phyloP scores from a whole-genome alignment of 2,329 filamentous ascomycete genomes.

The Huntiella moniliformis region DNA sequence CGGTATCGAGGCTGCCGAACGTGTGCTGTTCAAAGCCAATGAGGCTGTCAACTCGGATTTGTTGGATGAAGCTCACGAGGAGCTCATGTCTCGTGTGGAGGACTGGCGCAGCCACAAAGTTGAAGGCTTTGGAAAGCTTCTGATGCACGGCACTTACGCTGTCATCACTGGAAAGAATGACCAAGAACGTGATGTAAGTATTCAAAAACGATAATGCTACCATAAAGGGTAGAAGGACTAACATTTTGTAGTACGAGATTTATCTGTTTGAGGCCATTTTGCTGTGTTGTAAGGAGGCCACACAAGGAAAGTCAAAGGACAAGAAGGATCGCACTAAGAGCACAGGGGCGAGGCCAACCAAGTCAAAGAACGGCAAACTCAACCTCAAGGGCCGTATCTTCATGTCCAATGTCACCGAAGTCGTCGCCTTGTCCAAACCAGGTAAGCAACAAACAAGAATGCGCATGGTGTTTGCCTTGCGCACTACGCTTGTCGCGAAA shows the following conservation, averaged over 20 bases:
- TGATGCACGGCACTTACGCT: constrained; percentile 78
- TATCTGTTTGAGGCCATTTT: constrained; percentile 93
- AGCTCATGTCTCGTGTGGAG: constrained; percentile 67
- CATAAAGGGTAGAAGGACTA: constrained; percentile 1
- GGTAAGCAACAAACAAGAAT: constrained; percentile 34
- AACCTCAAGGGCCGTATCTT: constrained; percentile 95
- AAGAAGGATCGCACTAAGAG: constrained; percentile 49
- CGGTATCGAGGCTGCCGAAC: constrained; percentile 66
- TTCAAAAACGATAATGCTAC: not conserved
- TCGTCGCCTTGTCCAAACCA: constrained; percentile 72
- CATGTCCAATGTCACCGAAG: constrained; percentile 96
- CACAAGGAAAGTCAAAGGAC: constrained; percentile 64
- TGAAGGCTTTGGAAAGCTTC: constrained; percentile 74
- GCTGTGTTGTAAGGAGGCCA: constrained; percentile 89
- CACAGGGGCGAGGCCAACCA: constrained; percentile 32
- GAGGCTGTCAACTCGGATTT: constrained; percentile 80
- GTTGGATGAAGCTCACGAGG: constrained; percentile 62
- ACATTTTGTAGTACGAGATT: constrained; percentile 62
- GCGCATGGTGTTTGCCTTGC: not conserved
- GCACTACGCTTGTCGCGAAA: not conserved
- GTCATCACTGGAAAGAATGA: constrained; percentile 82
- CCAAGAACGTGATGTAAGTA: constrained; percentile 68
- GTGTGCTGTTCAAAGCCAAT: constrained; percentile 70
- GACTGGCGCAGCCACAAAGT: constrained; percentile 93
- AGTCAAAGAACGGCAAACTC: constrained; percentile 55